These are phyloP conservation scores for Wilcoxina mikolae DNA, from an alignment of 495 filamentous ascomycete species.

Conservation along the genomic window DNA sequence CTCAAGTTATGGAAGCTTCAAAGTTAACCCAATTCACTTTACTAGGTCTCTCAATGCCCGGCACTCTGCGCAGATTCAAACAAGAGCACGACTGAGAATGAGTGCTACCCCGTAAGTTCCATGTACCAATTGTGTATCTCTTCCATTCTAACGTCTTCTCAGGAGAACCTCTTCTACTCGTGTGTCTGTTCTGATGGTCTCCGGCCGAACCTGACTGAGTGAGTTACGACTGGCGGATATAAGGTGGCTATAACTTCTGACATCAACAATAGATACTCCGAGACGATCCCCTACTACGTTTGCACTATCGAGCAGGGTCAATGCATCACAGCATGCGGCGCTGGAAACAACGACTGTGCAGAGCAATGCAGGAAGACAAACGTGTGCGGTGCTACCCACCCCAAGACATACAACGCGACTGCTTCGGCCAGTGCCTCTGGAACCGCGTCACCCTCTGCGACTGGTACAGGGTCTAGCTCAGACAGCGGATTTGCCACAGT, in stretches of 20 bases:
- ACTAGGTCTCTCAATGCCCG: constrained; percentile 44
- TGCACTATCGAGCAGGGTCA: constrained; percentile 45
- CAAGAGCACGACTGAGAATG: constrained; percentile 8
- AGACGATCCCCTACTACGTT: constrained; percentile 56
- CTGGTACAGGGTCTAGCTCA: constrained; percentile 29
- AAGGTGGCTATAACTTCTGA: neutral
- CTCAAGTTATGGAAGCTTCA: neutral
- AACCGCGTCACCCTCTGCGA: no score
- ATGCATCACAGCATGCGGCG: constrained; percentile 40
- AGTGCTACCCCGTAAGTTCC: constrained; percentile 22
- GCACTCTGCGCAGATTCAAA: constrained; percentile 46
- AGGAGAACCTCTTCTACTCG: constrained; percentile 10
- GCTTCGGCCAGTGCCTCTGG: constrained; percentile 22
- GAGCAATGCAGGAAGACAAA: constrained; percentile 40
- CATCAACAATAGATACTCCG: constrained; percentile 40
- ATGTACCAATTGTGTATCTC: neutral
- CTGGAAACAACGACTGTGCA: constrained; percentile 38
- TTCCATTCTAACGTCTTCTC: neutral
- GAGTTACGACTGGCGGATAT: neutral
- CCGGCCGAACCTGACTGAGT: constrained; percentile 22
- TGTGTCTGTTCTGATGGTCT: constrained; percentile 18
- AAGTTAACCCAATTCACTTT: constrained; percentile 40
- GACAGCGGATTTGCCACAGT: constrained; percentile 23
- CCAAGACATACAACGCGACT: constrained; percentile 38
- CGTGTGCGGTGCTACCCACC: constrained; percentile 52